A percentile compares a stretch with the other conserved stretches of the same genome.
phyloP scores from a whole-genome alignment of 176 grass and related monocot species.

The Bonia amplexicaulis region DNA sequence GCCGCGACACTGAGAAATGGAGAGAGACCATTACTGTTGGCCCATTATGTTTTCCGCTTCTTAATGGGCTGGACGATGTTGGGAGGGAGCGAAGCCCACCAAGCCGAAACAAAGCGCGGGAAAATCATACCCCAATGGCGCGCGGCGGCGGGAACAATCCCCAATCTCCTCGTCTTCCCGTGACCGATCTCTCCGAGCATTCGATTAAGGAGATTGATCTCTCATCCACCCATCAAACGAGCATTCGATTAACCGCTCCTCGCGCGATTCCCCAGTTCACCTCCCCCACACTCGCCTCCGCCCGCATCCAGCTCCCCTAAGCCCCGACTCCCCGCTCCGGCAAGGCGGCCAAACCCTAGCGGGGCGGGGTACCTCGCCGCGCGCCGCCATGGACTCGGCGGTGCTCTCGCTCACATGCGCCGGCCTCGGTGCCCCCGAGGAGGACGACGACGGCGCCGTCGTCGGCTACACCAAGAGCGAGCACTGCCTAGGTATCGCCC shows the following conservation, averaged over 20 bases:
- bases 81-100: background rate
- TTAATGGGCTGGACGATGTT: background rate
- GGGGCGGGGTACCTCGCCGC: background rate
- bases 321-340: background rate
- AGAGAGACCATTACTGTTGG: too few relatives aligned
- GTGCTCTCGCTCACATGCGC: constrained; percentile 57
- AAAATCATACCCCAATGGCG: background rate
- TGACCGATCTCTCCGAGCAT: too few relatives aligned
- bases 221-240: too few relatives aligned
- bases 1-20: too few relatives aligned
- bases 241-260: background rate
- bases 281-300: background rate
- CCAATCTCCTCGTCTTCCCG: constrained; percentile 18
- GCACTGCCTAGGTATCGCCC: constrained; percentile 54
- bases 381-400: constrained; percentile 55
- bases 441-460: constrained; percentile 49
- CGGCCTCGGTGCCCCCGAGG: constrained; percentile 36
- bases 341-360: constrained; percentile 28
- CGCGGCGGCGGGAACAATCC: constrained; percentile 31
- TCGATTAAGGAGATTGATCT: too few relatives aligned
- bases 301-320: background rate
- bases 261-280: background rate
- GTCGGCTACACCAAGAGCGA: constrained; percentile 70
- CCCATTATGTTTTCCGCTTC: background rate
- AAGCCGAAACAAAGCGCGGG: constrained; percentile 19